These are phyloP conservation scores for Umbelopsis sp. DNA, from an alignment of 192 early-diverging fungal species.

Conservation along the genomic window DNA sequence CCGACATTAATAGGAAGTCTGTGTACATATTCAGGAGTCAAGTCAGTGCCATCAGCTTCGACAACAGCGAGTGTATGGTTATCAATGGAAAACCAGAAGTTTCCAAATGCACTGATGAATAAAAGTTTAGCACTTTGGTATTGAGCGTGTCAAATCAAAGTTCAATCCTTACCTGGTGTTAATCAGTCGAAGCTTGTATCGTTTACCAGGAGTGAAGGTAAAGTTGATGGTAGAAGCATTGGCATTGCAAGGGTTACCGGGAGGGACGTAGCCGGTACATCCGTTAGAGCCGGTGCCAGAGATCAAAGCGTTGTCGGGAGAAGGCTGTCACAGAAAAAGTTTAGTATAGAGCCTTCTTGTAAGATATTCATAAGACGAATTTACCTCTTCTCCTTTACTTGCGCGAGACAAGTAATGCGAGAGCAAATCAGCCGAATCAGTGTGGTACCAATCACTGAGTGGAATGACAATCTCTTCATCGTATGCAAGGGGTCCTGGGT, in stretches of 20 bases:
- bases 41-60: conserved; percentile 56
- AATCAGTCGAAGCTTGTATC: conserved; percentile 83
- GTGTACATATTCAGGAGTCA: conserved; percentile 32
- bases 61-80: conserved; percentile 78
- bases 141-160: neutral
- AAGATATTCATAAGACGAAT: conserved; percentile 54
- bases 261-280: conserved; percentile 5
- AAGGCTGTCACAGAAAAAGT: conserved; percentile 65
- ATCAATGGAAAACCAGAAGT: conserved; percentile 80
- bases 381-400: conserved; percentile 70
- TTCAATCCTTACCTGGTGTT: conserved; percentile 45
- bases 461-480: conserved; percentile 71
- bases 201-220: conserved; percentile 73
- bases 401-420: conserved; percentile 46
- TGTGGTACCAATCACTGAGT: conserved; percentile 56
- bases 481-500: conserved; percentile 58
- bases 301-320: conserved; percentile 50
- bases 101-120: conserved; percentile 64
- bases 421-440: conserved; percentile 18
- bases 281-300: conserved; percentile 66
- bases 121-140: neutral
- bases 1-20: conserved; percentile 42
- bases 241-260: conserved; percentile 42
- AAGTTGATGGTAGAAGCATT: conserved; percentile 47
- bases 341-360: conserved; percentile 42